A percentile compares a stretch with the other conserved stretches of the same genome.
These are phyloP conservation scores for Colletotrichum magnum DNA, from an alignment of 2,329 filamentous ascomycete species.

Conservation along the genomic window DNA sequence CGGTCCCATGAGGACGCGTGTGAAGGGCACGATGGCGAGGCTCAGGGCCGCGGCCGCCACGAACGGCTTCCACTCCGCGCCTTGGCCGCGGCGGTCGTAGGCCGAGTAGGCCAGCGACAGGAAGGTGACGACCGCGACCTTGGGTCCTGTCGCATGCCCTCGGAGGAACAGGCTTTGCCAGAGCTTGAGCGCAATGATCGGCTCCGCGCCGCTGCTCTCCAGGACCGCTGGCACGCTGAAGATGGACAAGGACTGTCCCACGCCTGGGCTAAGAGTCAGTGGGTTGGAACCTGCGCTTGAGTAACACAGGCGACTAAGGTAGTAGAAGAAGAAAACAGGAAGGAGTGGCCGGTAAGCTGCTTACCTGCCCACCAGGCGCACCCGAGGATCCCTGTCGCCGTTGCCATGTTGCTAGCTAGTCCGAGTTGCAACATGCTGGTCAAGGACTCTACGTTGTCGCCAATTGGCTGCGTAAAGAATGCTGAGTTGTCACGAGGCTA, in stretches of 20 bases:
- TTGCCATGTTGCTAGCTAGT: slow-evolving; percentile 31
- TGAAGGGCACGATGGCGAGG: slow-evolving; percentile 58
- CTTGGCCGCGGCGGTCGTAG: slow-evolving; percentile 48
- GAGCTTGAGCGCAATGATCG: slow-evolving; percentile 49
- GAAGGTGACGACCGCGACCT: slow-evolving; percentile 50
- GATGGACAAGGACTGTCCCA: slow-evolving; percentile 53
- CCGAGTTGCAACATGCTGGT: slow-evolving; percentile 36
- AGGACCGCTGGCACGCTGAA: slow-evolving; percentile 50
- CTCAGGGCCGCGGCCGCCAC: slow-evolving; percentile 50
- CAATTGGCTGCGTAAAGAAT: neutral
- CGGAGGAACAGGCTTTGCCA: slow-evolving; percentile 56
- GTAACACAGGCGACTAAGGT: neutral
- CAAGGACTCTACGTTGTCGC: neutral
- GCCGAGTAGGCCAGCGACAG: slow-evolving; percentile 54
- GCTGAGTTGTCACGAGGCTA: neutral
- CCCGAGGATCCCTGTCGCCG: slow-evolving; percentile 33
- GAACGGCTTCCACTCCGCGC: slow-evolving; percentile 52
- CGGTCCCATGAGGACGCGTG: slow-evolving; percentile 52
- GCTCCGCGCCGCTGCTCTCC: slow-evolving; percentile 44
- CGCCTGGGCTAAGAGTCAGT: slow-evolving; percentile 47
- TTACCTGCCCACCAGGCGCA: slow-evolving; percentile 39
- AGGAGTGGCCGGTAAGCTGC: neutral
- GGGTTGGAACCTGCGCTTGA: neutral
- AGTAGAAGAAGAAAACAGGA: neutral
- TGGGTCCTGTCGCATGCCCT: slow-evolving; percentile 56